Evolutionary conservation across 1,284 basidiomycete species (phyloP).

Genomic region (Trichosporon faecale): DNA sequence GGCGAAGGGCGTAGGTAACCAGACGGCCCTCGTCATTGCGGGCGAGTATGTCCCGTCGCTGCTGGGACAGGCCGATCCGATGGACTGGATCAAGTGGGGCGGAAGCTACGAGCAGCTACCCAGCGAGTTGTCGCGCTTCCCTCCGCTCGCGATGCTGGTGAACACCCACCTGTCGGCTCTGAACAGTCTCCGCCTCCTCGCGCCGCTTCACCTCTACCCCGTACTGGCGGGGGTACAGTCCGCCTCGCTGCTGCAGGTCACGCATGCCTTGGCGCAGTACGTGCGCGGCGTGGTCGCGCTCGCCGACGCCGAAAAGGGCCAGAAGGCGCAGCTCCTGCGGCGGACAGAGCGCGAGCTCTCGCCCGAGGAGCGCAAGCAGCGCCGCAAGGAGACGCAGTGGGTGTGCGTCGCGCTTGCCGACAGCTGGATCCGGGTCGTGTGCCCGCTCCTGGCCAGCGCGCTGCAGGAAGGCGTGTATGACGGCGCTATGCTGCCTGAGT

Average conservation of each 20-base stretch:
- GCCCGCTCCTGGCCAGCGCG: constrained; percentile 66
- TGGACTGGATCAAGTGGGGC: constrained; percentile 18
- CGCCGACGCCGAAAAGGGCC: constrained; percentile 8
- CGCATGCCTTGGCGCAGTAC: constrained; percentile 55
- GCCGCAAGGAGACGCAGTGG: constrained; percentile 52
- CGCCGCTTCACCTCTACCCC: constrained; percentile 61
- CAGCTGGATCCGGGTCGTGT: constrained; percentile 57
- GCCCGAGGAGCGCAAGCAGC: constrained; percentile 35
- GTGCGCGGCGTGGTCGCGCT: constrained; percentile 41
- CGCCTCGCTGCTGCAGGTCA: constrained; percentile 52
- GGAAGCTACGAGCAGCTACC: constrained; percentile 36
- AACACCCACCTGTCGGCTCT: constrained; percentile 72
- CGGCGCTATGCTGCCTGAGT: neutral
- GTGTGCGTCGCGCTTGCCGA: constrained; percentile 59
- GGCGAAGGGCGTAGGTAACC: constrained; percentile 25
- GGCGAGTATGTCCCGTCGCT: constrained; percentile 37
- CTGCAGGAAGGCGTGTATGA: constrained; percentile 72
- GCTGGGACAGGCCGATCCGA: constrained; percentile 23
- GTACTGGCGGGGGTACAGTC: constrained; percentile 59
- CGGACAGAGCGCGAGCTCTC: constrained; percentile 38
- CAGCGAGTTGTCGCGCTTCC: constrained; percentile 66
- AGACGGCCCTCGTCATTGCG: constrained; percentile 41
- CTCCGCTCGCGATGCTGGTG: constrained; percentile 69
- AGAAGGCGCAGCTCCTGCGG: constrained; percentile 30
- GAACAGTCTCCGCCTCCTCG: constrained; percentile 77